Percentiles rank a stretch among this genome's conserved stretches.
These are phyloP conservation scores for Hippophae gyantsensis DNA, from an alignment of 306 rosid species.

Conservation along the genomic window DNA sequence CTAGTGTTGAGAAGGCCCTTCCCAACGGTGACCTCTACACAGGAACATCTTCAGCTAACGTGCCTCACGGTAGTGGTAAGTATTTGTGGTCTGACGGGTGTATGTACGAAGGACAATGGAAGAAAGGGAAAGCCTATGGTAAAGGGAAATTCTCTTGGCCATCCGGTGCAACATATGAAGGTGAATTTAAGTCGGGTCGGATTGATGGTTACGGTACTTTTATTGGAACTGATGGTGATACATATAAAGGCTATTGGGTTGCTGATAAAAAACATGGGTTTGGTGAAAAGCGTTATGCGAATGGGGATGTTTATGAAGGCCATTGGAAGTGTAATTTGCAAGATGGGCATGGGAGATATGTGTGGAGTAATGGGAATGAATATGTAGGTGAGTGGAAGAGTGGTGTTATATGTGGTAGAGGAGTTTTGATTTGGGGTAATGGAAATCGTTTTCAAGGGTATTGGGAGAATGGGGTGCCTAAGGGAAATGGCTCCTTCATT, in stretches of 20 bases:
- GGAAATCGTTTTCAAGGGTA: slow-evolving; percentile 81
- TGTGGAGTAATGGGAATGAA: slow-evolving; percentile 87
- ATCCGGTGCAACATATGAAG: slow-evolving; percentile 86
- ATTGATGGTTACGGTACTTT: slow-evolving; percentile 82
- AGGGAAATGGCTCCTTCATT: slow-evolving; percentile 66
- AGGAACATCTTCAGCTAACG: slow-evolving; percentile 58
- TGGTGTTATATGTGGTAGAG: slow-evolving; percentile 69
- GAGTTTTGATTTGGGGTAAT: slow-evolving; percentile 62
- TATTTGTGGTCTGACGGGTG: slow-evolving; percentile 89
- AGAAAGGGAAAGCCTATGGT: slow-evolving; percentile 76
- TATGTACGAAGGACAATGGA: slow-evolving; percentile 92
- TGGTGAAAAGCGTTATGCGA: slow-evolving; percentile 65
- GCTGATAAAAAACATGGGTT: slow-evolving; percentile 66
- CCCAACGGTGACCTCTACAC: slow-evolving; percentile 89
- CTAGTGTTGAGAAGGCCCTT: slow-evolving; percentile 31
- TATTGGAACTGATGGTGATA: slow-evolving; percentile 76
- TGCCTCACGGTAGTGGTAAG: slow-evolving; percentile 80
- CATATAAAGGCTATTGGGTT: slow-evolving; percentile 67
- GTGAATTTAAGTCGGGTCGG: slow-evolving; percentile 84
- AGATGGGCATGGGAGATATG: slow-evolving; percentile 80
- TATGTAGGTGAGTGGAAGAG: slow-evolving; percentile 77
- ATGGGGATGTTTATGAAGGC: slow-evolving; percentile 83
- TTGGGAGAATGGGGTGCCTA: slow-evolving; percentile 83
- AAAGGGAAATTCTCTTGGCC: slow-evolving; percentile 96
- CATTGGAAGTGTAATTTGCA: slow-evolving; percentile 66